Percentiles rank a stretch among this genome's conserved stretches.
Evolutionary conservation across 2,329 filamentous ascomycete genomes (phyloP).

Genomic region (Alternaria conjuncta): DNA sequence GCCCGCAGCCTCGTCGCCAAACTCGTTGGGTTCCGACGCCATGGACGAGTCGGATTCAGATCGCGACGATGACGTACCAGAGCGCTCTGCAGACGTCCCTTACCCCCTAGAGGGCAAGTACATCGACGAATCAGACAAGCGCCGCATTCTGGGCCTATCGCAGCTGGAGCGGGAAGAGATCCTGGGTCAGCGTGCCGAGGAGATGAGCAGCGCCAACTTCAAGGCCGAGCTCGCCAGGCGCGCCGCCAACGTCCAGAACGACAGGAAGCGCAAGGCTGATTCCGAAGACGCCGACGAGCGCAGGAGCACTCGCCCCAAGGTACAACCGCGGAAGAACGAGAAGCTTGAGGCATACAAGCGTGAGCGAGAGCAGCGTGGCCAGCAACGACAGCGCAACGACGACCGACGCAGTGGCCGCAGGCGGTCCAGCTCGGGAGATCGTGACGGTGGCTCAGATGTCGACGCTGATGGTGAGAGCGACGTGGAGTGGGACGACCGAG

Average conservation of each 20-base stretch:
- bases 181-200: constrained; percentile 82
- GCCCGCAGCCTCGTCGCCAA: constrained; percentile 67
- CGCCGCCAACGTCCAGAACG: constrained; percentile 67
- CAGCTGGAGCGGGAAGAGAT: constrained; percentile 92
- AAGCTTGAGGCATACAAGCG: constrained; percentile 70
- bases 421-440: constrained; percentile 51
- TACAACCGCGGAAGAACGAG: constrained; percentile 67
- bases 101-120: constrained; percentile 90
- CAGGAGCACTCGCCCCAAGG: constrained; percentile 64
- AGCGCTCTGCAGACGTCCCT: constrained; percentile 67
- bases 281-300: constrained; percentile 81
- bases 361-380: constrained; percentile 66
- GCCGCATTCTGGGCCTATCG: constrained; percentile 79
- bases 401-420: constrained; percentile 56
- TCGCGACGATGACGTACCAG: constrained; percentile 48
- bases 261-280: constrained; percentile 76
- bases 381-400: constrained; percentile 60
- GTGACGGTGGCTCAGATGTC: constrained; percentile 60
- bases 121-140: constrained; percentile 61
- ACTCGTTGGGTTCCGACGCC: constrained; percentile 78
- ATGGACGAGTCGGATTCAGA: constrained; percentile 80
- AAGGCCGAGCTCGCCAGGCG: constrained; percentile 81
- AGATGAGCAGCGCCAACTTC: constrained; percentile 82
- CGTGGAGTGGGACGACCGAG: constrained; percentile 72
- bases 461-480: constrained; percentile 75